Evolutionary conservation across 306 rosid species (phyloP).

Genomic region (Cicer yamashitae): DNA sequence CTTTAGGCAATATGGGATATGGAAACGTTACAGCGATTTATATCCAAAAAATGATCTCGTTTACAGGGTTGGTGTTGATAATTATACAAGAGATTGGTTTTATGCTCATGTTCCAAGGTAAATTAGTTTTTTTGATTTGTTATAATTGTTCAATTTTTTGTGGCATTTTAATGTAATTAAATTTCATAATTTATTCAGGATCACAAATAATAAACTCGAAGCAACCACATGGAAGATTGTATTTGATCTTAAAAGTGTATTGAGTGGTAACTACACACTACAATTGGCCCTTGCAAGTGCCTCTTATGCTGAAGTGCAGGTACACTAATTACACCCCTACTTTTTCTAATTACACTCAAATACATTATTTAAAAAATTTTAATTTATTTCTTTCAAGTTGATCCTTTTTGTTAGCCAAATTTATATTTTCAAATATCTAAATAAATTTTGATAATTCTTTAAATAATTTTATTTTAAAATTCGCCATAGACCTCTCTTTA

Average conservation of each 20-base stretch:
- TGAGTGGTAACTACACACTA: constrained; percentile 61
- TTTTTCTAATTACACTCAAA: too few species aligned
- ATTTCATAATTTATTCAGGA: constrained; percentile 43
- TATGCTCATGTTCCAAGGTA: constrained; percentile 67
- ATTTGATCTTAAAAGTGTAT: constrained; percentile 48
- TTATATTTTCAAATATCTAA: too few species aligned
- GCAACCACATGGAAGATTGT: constrained; percentile 75
- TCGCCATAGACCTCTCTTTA: too few species aligned
- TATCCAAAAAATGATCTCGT: constrained; percentile 59
- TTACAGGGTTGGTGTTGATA: constrained; percentile 44
- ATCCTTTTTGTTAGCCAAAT: too few species aligned
- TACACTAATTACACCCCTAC: not conserved
- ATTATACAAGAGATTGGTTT: constrained; percentile 61
- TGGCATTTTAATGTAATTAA: not conserved
- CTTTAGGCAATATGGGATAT: constrained; percentile 74
- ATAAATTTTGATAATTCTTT: too few species aligned
- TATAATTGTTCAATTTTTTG: not conserved
- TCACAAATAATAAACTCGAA: constrained; percentile 22
- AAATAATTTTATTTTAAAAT: too few species aligned
- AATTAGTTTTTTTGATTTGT: not conserved
- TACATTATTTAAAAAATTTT: too few species aligned
- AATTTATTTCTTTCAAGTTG: too few species aligned
- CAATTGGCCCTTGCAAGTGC: constrained; percentile 77
- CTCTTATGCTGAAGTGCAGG: constrained; percentile 57
- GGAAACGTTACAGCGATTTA: constrained; percentile 64